These are phyloP conservation scores for Neohortaea acidophila DNA, from an alignment of 495 filamentous ascomycete species.

Conservation along the genomic window DNA sequence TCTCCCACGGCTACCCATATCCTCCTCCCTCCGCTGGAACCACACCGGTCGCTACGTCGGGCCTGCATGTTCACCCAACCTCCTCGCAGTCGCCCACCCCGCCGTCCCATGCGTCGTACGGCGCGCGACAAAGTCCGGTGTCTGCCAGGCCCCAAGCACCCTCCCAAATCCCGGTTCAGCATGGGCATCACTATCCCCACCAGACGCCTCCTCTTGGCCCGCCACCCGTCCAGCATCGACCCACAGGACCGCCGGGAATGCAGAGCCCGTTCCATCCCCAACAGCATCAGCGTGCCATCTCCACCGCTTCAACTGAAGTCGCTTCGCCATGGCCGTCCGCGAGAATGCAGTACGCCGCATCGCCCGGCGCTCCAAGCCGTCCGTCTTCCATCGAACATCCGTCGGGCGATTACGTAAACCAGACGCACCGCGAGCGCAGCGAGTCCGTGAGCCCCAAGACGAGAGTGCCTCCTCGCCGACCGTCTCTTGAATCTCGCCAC, in stretches of 20 bases:
- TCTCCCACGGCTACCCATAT: too few species aligned
- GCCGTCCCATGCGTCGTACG: slow-evolving; percentile 37
- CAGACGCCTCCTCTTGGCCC: slow-evolving; percentile 40
- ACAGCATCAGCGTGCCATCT: slow-evolving; percentile 14
- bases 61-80: slow-evolving; percentile 32
- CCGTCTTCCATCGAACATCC: slow-evolving; percentile 8
- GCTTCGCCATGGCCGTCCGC: too few species aligned
- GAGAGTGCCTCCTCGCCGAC: slow-evolving; percentile 8
- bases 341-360: too few species aligned
- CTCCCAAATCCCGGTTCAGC: slow-evolving; percentile 26
- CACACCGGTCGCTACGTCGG: too few species aligned
- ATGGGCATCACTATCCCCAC: slow-evolving; percentile 32
- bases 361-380: too few species aligned
- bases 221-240: slow-evolving; percentile 31
- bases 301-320: slow-evolving; percentile 11
- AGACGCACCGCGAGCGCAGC: slow-evolving; percentile 15
- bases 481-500: slow-evolving; percentile 10
- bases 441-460: slow-evolving; percentile 20
- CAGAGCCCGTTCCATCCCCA: slow-evolving; percentile 24
- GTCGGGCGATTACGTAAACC: slow-evolving; percentile 9
- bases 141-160: too few species aligned
- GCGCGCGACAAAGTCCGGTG: slow-evolving; percentile 40
- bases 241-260: too few species aligned
- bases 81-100: slow-evolving; percentile 40
- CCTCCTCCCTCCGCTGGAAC: too few species aligned